phyloP scores from a whole-genome alignment of 257 asterid genomes.

The Ehretia macrophylla region DNA sequence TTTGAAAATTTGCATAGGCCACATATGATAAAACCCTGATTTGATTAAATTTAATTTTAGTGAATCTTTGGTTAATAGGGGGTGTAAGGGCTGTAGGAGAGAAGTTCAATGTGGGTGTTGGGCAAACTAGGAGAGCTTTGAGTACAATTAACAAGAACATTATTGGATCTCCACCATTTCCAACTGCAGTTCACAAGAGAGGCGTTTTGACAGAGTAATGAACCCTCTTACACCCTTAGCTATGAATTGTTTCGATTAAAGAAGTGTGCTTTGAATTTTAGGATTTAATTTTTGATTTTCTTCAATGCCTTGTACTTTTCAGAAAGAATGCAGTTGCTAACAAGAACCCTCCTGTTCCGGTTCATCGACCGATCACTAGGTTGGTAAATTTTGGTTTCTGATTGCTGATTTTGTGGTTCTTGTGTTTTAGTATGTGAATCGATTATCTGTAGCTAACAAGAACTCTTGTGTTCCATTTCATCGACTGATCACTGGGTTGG shows the following conservation, averaged over 20 bases:
- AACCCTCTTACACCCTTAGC: conserved; percentile 6
- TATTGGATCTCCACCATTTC: conserved; percentile 47
- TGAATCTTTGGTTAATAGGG: conserved; percentile 26
- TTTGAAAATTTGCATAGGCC: too few relatives aligned
- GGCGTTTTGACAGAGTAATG: conserved; percentile 57
- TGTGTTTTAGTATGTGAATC: conserved; percentile 2
- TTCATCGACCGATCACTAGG: conserved; percentile 78
- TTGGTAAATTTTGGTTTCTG: conserved; percentile 17
- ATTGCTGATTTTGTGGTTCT: too few relatives aligned
- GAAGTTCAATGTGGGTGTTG: conserved; percentile 25
- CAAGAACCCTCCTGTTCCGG: conserved; percentile 39
- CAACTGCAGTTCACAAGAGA: conserved; percentile 64
- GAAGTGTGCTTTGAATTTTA: background rate
- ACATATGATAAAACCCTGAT: background rate
- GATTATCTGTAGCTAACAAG: too few relatives aligned
- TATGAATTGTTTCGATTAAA: background rate
- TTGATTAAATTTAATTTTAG: background rate
- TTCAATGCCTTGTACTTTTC: conserved; percentile 7
- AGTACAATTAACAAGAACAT: conserved; percentile 60
- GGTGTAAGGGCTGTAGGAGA: conserved; percentile 34
- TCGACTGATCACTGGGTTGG: conserved; percentile 80
- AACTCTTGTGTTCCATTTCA: conserved; percentile 53
- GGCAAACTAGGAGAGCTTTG: conserved; percentile 66
- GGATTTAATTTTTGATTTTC: background rate
- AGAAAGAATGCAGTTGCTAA: conserved; percentile 41